These are phyloP conservation scores for Usnea hakonensis DNA, from an alignment of 495 filamentous ascomycete species.

Conservation along the genomic window DNA sequence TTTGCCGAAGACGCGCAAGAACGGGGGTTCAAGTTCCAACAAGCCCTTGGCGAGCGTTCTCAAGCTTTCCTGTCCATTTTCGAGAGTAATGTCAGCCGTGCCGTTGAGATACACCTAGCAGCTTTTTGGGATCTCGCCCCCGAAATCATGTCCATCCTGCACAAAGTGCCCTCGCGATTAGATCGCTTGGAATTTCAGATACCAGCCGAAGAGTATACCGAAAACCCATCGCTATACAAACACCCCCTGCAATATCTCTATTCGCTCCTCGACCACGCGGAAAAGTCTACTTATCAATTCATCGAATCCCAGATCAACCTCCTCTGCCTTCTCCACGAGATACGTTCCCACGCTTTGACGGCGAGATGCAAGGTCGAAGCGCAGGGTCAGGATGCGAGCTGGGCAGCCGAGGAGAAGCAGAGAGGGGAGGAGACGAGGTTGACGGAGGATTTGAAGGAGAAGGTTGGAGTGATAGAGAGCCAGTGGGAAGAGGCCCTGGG, in stretches of 20 bases:
- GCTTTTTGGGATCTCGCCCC: slow-evolving; percentile 99
- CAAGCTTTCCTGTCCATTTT: slow-evolving; percentile 74
- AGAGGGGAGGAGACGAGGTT: slow-evolving; percentile 57
- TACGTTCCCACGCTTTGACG: slow-evolving; percentile 66
- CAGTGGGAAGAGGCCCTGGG: slow-evolving; percentile 72
- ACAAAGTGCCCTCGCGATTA: slow-evolving; percentile 62
- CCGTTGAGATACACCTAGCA: slow-evolving; percentile 81
- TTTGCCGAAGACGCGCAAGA: slow-evolving; percentile 70
- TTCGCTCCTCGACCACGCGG: slow-evolving; percentile 71
- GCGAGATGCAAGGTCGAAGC: slow-evolving; percentile 47
- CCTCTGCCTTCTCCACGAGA: slow-evolving; percentile 88
- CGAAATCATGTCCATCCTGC: slow-evolving; percentile 61
- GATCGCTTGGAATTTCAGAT: slow-evolving; percentile 57
- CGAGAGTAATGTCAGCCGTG: slow-evolving; percentile 75
- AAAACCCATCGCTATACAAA: slow-evolving; percentile 71
- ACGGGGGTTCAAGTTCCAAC: slow-evolving; percentile 56
- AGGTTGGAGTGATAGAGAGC: slow-evolving; percentile 79
- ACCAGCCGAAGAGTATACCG: slow-evolving; percentile 66
- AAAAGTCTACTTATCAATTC: slow-evolving; percentile 89
- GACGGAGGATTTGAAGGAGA: slow-evolving; percentile 86
- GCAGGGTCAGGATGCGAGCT: slow-evolving; percentile 38
- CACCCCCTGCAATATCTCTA: slow-evolving; percentile 87
- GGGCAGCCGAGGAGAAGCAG: slow-evolving; percentile 53
- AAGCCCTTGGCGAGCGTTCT: slow-evolving; percentile 58
- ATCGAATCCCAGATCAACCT: slow-evolving; percentile 92